These are phyloP conservation scores for Hawksworthiomyces lignivorus DNA, from an alignment of 2,329 filamentous ascomycete species.

Conservation along the genomic window DNA sequence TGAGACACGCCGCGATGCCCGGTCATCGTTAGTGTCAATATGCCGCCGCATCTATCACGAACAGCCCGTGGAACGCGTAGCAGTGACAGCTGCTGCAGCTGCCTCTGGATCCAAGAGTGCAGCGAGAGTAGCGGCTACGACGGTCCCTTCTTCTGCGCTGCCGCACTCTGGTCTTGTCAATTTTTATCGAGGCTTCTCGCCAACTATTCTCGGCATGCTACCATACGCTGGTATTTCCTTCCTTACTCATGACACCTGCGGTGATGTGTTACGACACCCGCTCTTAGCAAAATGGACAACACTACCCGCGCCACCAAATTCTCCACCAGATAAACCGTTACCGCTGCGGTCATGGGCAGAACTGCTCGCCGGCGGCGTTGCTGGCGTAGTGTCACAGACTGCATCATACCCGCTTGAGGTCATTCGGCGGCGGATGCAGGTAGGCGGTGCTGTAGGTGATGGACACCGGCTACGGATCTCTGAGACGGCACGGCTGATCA, in stretches of 20 bases:
- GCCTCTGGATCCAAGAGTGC: too few species aligned
- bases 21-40: slow-evolving; percentile 65
- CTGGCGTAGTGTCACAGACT: slow-evolving; percentile 84
- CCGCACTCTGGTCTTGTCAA: slow-evolving; percentile 69
- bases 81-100: too few species aligned
- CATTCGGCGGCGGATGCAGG: slow-evolving; percentile 88
- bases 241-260: slow-evolving; percentile 84
- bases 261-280: slow-evolving; percentile 71
- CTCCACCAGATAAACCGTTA: slow-evolving; percentile 53
- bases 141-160: slow-evolving; percentile 39
- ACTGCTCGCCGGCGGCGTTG: slow-evolving; percentile 72
- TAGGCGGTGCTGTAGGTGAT: slow-evolving; percentile 88
- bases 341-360: slow-evolving; percentile 81
- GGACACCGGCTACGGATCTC: slow-evolving; percentile 68
- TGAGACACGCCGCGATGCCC: slow-evolving; percentile 71
- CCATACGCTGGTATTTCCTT: slow-evolving; percentile 96
- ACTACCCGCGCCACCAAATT: slow-evolving; percentile 49
- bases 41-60: slow-evolving; percentile 85
- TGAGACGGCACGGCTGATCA: slow-evolving; percentile 72
- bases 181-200: slow-evolving; percentile 90
- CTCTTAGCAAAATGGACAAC: slow-evolving; percentile 65
- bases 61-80: slow-evolving; percentile 35
- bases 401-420: slow-evolving; percentile 92
- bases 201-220: slow-evolving; percentile 88
- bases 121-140: slow-evolving; percentile 32